phyloP scores from a whole-genome alignment of 352 stramenopile species.

The Phytophthora pini region DNA sequence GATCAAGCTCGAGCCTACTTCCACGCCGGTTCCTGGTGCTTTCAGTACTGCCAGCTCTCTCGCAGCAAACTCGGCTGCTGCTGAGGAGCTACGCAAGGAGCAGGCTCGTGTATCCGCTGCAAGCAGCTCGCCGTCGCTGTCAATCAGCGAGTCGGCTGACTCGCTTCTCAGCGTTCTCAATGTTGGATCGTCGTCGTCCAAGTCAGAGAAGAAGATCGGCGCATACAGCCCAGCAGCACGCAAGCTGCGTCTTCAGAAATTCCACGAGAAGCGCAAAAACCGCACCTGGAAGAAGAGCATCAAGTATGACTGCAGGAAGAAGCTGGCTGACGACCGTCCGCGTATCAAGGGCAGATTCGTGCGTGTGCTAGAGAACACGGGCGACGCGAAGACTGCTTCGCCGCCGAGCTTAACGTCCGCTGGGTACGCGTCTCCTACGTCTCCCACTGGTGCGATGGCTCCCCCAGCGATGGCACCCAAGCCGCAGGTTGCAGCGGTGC shows the following conservation, averaged over 20 bases:
- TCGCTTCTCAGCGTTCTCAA: conserved; percentile 56
- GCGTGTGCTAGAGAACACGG: conserved; percentile 69
- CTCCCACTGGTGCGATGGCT: conserved; percentile 25
- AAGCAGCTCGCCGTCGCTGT: conserved; percentile 19
- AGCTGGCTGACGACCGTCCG: conserved; percentile 96
- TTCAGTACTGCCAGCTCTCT: conserved; percentile 35
- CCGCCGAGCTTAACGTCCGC: conserved; percentile 12
- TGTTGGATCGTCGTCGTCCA: conserved; percentile 37
- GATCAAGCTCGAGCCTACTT: conserved; percentile 6
- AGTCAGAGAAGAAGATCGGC: conserved; percentile 83
- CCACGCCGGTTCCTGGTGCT: background rate
- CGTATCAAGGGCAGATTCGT: conserved; percentile 95
- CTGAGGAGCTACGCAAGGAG: conserved; percentile 51
- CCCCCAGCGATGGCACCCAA: conserved; percentile 26
- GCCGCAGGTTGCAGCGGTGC: conserved; percentile 7
- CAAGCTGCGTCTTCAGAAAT: conserved; percentile 94
- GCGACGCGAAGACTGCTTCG: conserved; percentile 47
- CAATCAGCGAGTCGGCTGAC: conserved; percentile 39
- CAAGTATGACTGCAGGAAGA: conserved; percentile 99
- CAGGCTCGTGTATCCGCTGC: conserved; percentile 26
- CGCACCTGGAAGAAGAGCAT: conserved; percentile 99
- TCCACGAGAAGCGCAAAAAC: conserved; percentile 97
- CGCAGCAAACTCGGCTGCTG: conserved; percentile 26
- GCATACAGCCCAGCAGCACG: conserved; percentile 95
- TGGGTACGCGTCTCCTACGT: conserved; percentile 43